Evolutionary conservation across 148 eudicot genomes (phyloP).

Genomic region (Silene uniflora): DNA sequence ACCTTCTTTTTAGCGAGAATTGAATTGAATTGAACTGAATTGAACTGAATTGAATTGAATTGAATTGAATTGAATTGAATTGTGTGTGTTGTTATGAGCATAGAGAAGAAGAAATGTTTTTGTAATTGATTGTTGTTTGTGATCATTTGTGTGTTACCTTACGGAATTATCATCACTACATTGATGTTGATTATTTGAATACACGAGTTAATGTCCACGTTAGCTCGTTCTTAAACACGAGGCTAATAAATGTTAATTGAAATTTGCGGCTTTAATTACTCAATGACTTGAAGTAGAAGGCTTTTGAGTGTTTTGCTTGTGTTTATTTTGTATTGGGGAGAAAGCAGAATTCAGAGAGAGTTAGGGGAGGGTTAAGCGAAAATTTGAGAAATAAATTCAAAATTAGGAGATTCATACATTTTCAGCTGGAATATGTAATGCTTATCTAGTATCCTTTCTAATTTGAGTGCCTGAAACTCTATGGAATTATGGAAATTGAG

Average conservation of each 20-base stretch:
- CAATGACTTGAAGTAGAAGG: not conserved
- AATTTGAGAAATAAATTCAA: not conserved
- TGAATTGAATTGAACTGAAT: not conserved
- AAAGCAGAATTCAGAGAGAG: not conserved
- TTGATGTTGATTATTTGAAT: not conserved
- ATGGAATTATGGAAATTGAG: not conserved
- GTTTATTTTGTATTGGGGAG: not conserved
- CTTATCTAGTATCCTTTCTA: not conserved
- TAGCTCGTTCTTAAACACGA: not conserved
- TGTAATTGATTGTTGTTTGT: not conserved
- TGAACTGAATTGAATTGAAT: no score
- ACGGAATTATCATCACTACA: not conserved
- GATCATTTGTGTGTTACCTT: not conserved
- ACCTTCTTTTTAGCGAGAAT: not conserved
- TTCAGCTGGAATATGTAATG: not conserved
- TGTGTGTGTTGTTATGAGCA: not conserved
- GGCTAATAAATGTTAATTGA: not conserved
- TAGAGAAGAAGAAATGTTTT: not conserved
- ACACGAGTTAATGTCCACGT: not conserved
- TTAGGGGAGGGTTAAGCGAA: not conserved
- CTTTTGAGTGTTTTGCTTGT: not conserved
- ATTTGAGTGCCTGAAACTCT: not conserved
- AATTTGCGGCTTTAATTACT: not conserved
- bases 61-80: no score
- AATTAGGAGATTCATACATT: not conserved